Percentiles rank a stretch among this genome's conserved stretches.
Conservation (phyloP, 1,284 basidiomycete genomes). For the Puccinia hordei region DNA sequence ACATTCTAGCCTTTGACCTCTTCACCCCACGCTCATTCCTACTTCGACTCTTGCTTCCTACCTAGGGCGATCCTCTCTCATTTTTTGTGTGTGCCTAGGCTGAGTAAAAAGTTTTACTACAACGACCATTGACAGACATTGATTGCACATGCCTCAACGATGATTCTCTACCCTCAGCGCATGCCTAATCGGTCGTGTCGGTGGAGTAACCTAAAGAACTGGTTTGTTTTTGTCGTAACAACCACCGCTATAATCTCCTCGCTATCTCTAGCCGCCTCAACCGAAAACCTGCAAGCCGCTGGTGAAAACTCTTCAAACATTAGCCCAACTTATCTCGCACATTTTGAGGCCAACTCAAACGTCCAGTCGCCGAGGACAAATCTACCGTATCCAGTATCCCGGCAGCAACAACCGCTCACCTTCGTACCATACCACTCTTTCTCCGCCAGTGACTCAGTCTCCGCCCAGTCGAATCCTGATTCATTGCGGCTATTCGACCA, state of each 20-base stretch:
- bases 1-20: neutral
- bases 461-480: neutral
- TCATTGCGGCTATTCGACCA: neutral
- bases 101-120: neutral
- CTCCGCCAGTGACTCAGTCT: neutral
- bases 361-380: neutral
- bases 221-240: neutral
- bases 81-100: neutral
- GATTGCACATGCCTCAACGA: neutral
- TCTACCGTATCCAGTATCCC: neutral
- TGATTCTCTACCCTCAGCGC: neutral
- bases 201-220: neutral
- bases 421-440: neutral
- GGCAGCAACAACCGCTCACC: neutral
- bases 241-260: neutral
- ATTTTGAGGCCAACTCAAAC: too few species aligned
- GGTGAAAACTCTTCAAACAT: neutral
- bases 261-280: neutral
- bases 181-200: neutral
- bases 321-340: too few species aligned
- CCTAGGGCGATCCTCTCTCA: slow-evolving; percentile 9
- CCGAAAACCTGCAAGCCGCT: neutral
- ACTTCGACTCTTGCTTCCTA: neutral
- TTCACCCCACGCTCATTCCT: neutral
- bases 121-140: neutral